Conservation (phyloP, 148 eudicot species). For the Polygonum maritimum region DNA sequence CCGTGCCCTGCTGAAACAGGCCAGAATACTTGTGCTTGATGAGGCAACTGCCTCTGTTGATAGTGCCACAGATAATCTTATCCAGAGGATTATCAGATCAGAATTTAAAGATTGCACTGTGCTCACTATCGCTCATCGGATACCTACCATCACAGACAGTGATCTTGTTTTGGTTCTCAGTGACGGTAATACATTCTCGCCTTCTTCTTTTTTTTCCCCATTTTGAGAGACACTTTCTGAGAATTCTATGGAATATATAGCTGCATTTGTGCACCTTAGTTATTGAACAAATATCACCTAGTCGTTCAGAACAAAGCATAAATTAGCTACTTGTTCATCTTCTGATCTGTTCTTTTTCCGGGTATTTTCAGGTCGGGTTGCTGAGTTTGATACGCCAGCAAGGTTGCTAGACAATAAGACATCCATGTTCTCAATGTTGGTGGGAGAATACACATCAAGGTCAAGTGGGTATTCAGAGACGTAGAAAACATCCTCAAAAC, state of each 20-base stretch:
- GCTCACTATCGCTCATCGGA: slow-evolving; percentile 87
- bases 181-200: slow-evolving; percentile 42
- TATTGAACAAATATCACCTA: background rate
- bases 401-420: slow-evolving; percentile 64
- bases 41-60: slow-evolving; percentile 99
- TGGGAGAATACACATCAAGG: slow-evolving; percentile 77
- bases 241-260: background rate
- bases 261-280: too few relatives aligned
- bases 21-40: slow-evolving; percentile 86
- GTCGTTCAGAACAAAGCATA: too few relatives aligned
- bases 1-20: slow-evolving; percentile 87
- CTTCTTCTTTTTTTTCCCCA: background rate
- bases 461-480: slow-evolving; percentile 32
- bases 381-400: slow-evolving; percentile 77
- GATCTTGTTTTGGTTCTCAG: slow-evolving; percentile 95
- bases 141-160: slow-evolving; percentile 93
- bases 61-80: slow-evolving; percentile 87
- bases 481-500: background rate
- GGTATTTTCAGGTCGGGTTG: slow-evolving; percentile 62
- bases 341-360: background rate
- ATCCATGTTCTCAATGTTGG: slow-evolving; percentile 79
- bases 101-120: slow-evolving; percentile 86
- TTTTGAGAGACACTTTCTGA: background rate
- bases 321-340: background rate
- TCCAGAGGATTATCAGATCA: slow-evolving; percentile 80